Evolutionary conservation across 768 basidiomycete genomes (phyloP).

Genomic region (Termitomyces sp.): DNA sequence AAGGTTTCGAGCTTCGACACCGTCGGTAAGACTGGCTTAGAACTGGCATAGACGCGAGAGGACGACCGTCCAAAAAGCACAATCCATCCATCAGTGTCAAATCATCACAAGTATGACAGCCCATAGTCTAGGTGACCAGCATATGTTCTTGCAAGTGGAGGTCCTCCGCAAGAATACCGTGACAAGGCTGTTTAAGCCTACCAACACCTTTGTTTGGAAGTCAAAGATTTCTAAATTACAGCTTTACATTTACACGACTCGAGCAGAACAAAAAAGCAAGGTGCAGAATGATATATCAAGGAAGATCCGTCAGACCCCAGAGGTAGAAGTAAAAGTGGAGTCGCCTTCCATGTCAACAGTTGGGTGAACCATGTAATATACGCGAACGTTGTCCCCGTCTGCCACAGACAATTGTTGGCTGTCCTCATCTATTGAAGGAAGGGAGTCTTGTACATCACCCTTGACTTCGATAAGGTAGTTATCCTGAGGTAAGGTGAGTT

Average conservation of each 20-base stretch:
- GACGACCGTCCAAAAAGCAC: background rate
- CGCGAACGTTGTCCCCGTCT: slow-evolving; percentile 54
- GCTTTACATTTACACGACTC: slow-evolving; percentile 3
- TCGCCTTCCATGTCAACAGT: slow-evolving; percentile 66
- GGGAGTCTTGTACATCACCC: slow-evolving; percentile 78
- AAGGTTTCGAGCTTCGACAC: background rate
- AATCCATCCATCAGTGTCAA: background rate
- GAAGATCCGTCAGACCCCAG: slow-evolving; percentile 4
- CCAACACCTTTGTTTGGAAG: background rate
- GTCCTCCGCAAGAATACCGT: background rate
- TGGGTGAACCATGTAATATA: slow-evolving; percentile 90
- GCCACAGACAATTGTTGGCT: slow-evolving; percentile 45
- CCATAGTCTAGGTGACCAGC: background rate
- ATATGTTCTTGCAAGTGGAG: slow-evolving; percentile 2
- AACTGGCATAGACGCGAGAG: slow-evolving; percentile 1
- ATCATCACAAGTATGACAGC: background rate
- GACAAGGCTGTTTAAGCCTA: background rate
- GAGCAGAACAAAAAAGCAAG: slow-evolving; percentile 11
- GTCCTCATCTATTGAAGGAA: slow-evolving; percentile 61
- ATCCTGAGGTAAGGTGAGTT: slow-evolving; percentile 42
- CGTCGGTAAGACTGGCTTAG: background rate
- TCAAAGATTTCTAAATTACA: slow-evolving; percentile 3
- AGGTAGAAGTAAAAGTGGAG: slow-evolving; percentile 36
- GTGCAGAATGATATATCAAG: background rate
- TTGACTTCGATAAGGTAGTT: slow-evolving; percentile 78